Evolutionary conservation across 2,329 filamentous ascomycete species (phyloP).

Genomic region (Myotisia sp.): DNA sequence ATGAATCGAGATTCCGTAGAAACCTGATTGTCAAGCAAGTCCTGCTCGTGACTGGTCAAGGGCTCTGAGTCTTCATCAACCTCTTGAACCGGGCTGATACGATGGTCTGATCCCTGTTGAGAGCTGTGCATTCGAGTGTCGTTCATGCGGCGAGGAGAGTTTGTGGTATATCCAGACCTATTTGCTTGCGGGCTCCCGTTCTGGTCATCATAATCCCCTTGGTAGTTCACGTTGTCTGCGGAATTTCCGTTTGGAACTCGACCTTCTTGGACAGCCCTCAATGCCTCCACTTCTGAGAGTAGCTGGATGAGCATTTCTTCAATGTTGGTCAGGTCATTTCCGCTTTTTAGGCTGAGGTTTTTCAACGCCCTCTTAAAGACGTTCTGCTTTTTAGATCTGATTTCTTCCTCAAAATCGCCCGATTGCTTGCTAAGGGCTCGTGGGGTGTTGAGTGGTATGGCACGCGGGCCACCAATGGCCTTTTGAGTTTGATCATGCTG

Average conservation of each 20-base stretch:
- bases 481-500: constrained; percentile 78
- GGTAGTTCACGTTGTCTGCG: constrained; percentile 43
- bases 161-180: constrained; percentile 9
- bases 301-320: constrained; percentile 87
- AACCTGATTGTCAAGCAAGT: constrained; percentile 40
- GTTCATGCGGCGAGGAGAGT: constrained; percentile 40
- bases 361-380: constrained; percentile 91
- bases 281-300: constrained; percentile 75
- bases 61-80: constrained; percentile 59
- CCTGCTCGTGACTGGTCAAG: constrained; percentile 33
- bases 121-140: constrained; percentile 14
- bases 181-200: not conserved
- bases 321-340: constrained; percentile 75
- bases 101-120: constrained; percentile 41
- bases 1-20: constrained; percentile 45
- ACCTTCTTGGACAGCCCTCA: constrained; percentile 46
- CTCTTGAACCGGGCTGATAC: constrained; percentile 81
- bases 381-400: constrained; percentile 68
- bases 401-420: constrained; percentile 41
- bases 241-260: constrained; percentile 35
- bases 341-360: constrained; percentile 73
- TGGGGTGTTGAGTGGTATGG: constrained; percentile 54
- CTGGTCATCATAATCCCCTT: not conserved
- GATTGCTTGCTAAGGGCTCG: constrained; percentile 41
- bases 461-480: constrained; percentile 71